phyloP scores from a whole-genome alignment of 2,329 filamentous ascomycete species.

The Cytospora piceicola region DNA sequence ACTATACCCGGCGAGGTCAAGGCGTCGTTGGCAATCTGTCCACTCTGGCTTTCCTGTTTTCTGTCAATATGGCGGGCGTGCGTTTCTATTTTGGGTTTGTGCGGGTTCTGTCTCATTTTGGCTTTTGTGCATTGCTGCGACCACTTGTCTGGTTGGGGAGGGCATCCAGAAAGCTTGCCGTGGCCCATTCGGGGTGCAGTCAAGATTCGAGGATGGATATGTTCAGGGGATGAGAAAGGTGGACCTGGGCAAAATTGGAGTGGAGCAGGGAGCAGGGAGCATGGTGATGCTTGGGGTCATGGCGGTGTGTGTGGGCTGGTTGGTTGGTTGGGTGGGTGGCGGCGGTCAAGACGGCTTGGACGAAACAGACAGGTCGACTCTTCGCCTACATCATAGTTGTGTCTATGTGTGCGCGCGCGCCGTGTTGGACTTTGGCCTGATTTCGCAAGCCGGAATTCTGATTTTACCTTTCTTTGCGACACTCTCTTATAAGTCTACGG shows the following conservation, averaged over 20 bases:
- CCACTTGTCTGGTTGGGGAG: conserved; percentile 16
- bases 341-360: conserved; percentile 25
- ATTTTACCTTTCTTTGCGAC: conserved; percentile 17
- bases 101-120: conserved; percentile 15
- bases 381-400: conserved; percentile 6
- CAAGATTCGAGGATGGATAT: conserved; percentile 25
- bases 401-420: not conserved
- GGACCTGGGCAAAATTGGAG: conserved; percentile 30
- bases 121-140: conserved; percentile 19
- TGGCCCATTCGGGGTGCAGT: conserved; percentile 24
- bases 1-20: conserved; percentile 22
- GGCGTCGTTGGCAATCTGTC: conserved; percentile 29
- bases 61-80: conserved; percentile 27
- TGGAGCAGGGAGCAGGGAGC: conserved; percentile 25
- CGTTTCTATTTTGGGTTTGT: conserved; percentile 18
- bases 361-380: conserved; percentile 9
- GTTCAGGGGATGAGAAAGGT: conserved; percentile 26
- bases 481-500: conserved; percentile 24
- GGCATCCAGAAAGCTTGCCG: conserved; percentile 19
- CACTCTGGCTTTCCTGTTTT: conserved; percentile 17
- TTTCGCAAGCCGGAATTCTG: not conserved
- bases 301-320: conserved; percentile 27
- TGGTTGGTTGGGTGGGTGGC: conserved; percentile 14
- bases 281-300: conserved; percentile 23
- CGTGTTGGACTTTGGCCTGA: not conserved